Percentiles rank a stretch among this genome's conserved stretches.
Conservation (phyloP, 2,329 filamentous ascomycete genomes). For the Alternaria triticina region DNA sequence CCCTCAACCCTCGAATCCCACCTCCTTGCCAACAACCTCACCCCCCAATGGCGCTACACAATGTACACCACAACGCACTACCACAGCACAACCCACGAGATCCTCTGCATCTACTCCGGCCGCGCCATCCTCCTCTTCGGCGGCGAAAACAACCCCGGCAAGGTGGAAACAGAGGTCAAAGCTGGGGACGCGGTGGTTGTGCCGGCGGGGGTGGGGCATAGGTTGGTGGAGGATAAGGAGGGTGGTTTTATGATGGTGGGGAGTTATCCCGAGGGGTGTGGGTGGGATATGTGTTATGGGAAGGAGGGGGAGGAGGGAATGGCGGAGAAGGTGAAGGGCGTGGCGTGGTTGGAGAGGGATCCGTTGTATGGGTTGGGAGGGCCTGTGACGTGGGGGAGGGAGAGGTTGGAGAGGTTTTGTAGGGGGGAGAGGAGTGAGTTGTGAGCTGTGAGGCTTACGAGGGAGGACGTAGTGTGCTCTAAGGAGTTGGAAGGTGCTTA, state of each 20-base stretch:
- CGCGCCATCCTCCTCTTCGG: slow-evolving; percentile 70
- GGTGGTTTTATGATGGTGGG: slow-evolving; percentile 71
- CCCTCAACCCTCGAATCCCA: slow-evolving; percentile 63
- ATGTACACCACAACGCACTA: slow-evolving; percentile 73
- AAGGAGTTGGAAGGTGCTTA: neutral
- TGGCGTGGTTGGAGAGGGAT: slow-evolving; percentile 66
- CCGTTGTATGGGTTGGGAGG: slow-evolving; percentile 54
- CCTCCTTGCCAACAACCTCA: slow-evolving; percentile 58
- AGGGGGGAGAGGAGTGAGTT: slow-evolving; percentile 2
- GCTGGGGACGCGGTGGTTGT: slow-evolving; percentile 70
- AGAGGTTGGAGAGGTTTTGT: slow-evolving; percentile 19
- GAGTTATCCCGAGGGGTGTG: slow-evolving; percentile 63
- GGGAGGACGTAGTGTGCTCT: neutral
- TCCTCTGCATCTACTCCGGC: slow-evolving; percentile 66
- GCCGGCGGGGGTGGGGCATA: slow-evolving; percentile 70
- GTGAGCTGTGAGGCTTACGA: neutral
- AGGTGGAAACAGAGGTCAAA: slow-evolving; percentile 62
- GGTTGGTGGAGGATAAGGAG: slow-evolving; percentile 63
- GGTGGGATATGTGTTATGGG: slow-evolving; percentile 76
- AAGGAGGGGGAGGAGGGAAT: slow-evolving; percentile 62
- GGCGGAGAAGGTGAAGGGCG: slow-evolving; percentile 54
- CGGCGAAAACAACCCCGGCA: slow-evolving; percentile 64
- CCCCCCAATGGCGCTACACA: slow-evolving; percentile 71
- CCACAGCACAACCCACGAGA: slow-evolving; percentile 71
- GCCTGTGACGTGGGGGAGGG: slow-evolving; percentile 30